Conservation (phyloP, 306 rosid genomes). For the Hippophae rhamnoides region DNA sequence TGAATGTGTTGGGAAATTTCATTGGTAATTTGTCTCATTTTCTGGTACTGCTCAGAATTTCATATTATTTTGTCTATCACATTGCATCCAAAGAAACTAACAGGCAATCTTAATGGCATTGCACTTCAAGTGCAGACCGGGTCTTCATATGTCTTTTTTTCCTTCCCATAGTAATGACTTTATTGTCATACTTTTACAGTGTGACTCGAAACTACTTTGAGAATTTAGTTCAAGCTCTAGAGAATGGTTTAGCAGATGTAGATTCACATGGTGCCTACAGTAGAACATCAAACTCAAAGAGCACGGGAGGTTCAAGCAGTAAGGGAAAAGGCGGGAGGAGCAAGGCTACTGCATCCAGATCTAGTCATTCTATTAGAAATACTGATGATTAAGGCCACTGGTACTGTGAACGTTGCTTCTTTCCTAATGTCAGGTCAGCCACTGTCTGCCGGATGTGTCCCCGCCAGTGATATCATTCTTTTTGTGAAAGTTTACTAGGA, state of each 20-base stretch:
- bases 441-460: slow-evolving; percentile 36
- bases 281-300: slow-evolving; percentile 33
- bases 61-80: too few relatives aligned
- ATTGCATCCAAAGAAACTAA: too few relatives aligned
- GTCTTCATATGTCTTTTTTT: not conserved
- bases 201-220: slow-evolving; percentile 49
- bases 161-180: slow-evolving; percentile 2
- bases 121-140: not conserved
- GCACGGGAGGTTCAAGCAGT: slow-evolving; percentile 24
- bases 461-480: slow-evolving; percentile 17
- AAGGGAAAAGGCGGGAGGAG: slow-evolving; percentile 40
- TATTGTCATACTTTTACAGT: slow-evolving; percentile 21
- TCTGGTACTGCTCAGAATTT: too few relatives aligned
- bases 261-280: slow-evolving; percentile 32
- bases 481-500: slow-evolving; percentile 8
- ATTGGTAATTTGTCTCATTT: too few relatives aligned
- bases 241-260: slow-evolving; percentile 44
- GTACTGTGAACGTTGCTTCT: slow-evolving; percentile 47
- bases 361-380: slow-evolving; percentile 26
- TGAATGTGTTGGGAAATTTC: too few relatives aligned
- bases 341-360: slow-evolving; percentile 30
- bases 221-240: slow-evolving; percentile 41
- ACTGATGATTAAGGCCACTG: slow-evolving; percentile 33
- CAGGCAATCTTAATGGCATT: too few relatives aligned
- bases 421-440: slow-evolving; percentile 28